A percentile compares a stretch with the other conserved stretches of the same genome.
These are phyloP conservation scores for Suillus spraguei DNA, from an alignment of 768 basidiomycete species.

Conservation along the genomic window DNA sequence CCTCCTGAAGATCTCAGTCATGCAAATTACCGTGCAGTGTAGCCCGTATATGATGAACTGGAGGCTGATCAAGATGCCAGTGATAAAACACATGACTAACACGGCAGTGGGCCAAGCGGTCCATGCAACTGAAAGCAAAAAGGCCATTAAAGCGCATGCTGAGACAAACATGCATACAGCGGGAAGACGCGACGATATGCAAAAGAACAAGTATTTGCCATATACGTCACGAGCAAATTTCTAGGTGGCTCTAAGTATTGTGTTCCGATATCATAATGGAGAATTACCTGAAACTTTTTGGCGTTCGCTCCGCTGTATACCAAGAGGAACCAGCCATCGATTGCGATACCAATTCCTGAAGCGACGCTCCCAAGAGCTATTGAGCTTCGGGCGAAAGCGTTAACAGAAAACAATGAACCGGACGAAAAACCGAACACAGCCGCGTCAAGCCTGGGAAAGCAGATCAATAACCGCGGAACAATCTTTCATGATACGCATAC, in stretches of 20 bases:
- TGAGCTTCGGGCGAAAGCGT: constrained; percentile 46
- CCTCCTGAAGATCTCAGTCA: constrained; percentile 12
- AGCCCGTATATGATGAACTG: constrained; percentile 68
- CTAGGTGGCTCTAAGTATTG: constrained; percentile 27
- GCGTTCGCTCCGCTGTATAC: constrained; percentile 57
- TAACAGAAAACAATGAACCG: constrained; percentile 52
- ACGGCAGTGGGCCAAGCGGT: constrained; percentile 65
- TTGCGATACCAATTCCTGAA: constrained; percentile 65
- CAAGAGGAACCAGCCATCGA: constrained; percentile 68
- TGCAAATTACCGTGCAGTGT: constrained; percentile 24
- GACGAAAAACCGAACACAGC: constrained; percentile 67
- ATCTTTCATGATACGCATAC: constrained; percentile 34
- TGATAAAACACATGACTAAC: constrained; percentile 54
- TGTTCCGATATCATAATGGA: not conserved
- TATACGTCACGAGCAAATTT: constrained; percentile 57
- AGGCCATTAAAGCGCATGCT: constrained; percentile 57
- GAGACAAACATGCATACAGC: constrained; percentile 61
- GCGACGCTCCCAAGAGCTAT: constrained; percentile 61
- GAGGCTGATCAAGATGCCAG: constrained; percentile 60
- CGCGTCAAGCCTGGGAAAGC: constrained; percentile 41
- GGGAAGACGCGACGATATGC: constrained; percentile 65
- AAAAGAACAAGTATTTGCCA: constrained; percentile 66
- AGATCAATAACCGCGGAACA: constrained; percentile 8
- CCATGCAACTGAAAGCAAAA: constrained; percentile 64
- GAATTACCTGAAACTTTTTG: constrained; percentile 55